Base-by-base conservation (phyloP, 2,329 filamentous ascomycete species). In the Colletotrichum siamense region DNA sequence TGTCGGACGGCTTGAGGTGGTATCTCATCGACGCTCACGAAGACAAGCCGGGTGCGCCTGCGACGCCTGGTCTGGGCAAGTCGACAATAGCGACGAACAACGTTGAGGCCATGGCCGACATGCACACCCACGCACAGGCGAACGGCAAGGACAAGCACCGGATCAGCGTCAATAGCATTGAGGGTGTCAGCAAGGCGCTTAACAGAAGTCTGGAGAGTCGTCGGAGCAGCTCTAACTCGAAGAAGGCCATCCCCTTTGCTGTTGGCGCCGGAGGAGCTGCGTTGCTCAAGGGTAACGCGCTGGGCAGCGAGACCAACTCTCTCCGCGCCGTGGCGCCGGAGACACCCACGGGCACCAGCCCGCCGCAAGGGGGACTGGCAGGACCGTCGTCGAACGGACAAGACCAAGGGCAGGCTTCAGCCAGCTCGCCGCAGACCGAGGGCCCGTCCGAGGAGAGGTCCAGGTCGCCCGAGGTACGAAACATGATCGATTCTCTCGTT, bases 1-100 rank as follows among this genome's bases (percentile, higher is more conserved):
- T 99, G 15, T 98, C 96, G 0, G 97, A 99, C 81, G 97, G 97
- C 5, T 87, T 99, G 64, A 93, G 96, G 39, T 99, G 97, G 97
- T 99, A 98, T 85, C 91, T 99, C 8, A 93, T 99, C 44, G 96
- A 99, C 82, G 97, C 97, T 0, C 90, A 92, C 3, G 97, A 99
- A 85, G 97, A 99, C 85, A 98, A 98, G 82, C 92, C 95, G 1
- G 94, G 94, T 2, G 96, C 96, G 4, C 97, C 97, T 1, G 94
- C 94, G n/a, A 99, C 96, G 0, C 96, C 97, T 0, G 96, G 96
- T 0, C 90, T 98, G 71, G 95, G 95, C 52, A 98, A 98, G 84
- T 96, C 94, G 79, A 99, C 97, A 0, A 96, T 98, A 18, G 95
- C 95, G 15, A 94, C 95, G 52, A 96, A 95, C 78, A 94, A 94